phyloP scores from a whole-genome alignment of 2,329 filamentous ascomycete species.

The Mycosphaerelloides madeirae region DNA sequence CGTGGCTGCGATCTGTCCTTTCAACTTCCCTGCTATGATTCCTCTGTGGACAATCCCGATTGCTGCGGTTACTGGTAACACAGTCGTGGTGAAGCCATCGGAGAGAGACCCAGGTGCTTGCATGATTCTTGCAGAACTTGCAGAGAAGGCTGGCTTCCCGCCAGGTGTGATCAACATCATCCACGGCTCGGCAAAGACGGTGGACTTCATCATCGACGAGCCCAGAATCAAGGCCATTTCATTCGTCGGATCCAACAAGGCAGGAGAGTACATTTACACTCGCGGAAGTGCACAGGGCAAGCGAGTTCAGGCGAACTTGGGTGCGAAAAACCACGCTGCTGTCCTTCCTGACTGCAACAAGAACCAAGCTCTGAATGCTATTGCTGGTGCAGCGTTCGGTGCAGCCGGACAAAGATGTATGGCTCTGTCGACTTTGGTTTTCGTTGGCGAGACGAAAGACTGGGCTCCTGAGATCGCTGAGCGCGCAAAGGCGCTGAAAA shows the following conservation, averaged over 20 bases:
- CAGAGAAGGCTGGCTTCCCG: constrained; percentile 75
- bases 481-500: constrained; percentile 65
- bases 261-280: constrained; percentile 78
- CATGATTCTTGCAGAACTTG: constrained; percentile 80
- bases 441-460: constrained; percentile 78
- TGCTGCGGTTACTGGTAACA: constrained; percentile 78
- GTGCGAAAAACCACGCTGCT: constrained; percentile 83
- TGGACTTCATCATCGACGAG: constrained; percentile 82
- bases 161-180: constrained; percentile 77
- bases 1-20: constrained; percentile 78
- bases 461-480: constrained; percentile 77
- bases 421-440: constrained; percentile 76
- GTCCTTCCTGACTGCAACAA: constrained; percentile 84
- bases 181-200: constrained; percentile 73
- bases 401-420: constrained; percentile 83
- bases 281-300: constrained; percentile 79
- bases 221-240: constrained; percentile 80
- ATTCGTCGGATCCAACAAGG: constrained; percentile 84
- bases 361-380: constrained; percentile 81
- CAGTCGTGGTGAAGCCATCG: constrained; percentile 77
- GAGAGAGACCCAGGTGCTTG: constrained; percentile 79
- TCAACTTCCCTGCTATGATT: constrained; percentile 92
- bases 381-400: constrained; percentile 78
- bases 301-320: constrained; percentile 81
- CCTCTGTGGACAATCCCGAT: constrained; percentile 87